A percentile compares a stretch with the other conserved stretches of the same genome.
Evolutionary conservation across 139 green algal species (phyloP).

Genomic region (Chlorella sp.): DNA sequence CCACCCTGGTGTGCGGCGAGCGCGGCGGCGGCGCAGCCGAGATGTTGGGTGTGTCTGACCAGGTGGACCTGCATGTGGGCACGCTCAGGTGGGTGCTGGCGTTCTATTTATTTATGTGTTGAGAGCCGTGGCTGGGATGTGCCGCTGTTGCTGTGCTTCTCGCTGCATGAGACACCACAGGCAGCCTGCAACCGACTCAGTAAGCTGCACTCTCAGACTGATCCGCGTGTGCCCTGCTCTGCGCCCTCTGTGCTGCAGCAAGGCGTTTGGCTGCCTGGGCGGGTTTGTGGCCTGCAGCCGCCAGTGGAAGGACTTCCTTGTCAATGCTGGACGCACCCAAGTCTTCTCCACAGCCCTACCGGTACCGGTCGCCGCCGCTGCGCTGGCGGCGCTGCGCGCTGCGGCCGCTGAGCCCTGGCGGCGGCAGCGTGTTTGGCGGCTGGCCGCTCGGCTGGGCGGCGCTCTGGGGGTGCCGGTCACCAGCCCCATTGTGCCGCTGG

Average conservation of each 20-base stretch:
- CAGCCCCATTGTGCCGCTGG: conserved; percentile 86
- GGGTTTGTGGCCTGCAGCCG: conserved; percentile 85
- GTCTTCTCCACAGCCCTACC: conserved; percentile 90
- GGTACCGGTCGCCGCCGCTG: conserved; percentile 80
- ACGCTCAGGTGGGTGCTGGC: conserved; percentile 85
- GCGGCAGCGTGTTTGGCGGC: conserved; percentile 65
- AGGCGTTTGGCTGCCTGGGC: conserved; percentile 86
- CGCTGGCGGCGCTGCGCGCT: conserved; percentile 69
- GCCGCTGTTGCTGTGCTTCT: too few relatives aligned
- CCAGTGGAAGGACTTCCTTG: conserved; percentile 67
- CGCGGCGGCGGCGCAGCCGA: conserved; percentile 76
- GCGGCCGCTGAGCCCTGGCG: conserved; percentile 77
- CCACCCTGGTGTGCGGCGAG: conserved; percentile 88
- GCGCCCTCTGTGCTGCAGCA: conserved; percentile 50
- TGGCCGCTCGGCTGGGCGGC: conserved; percentile 50
- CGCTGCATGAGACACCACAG: too few relatives aligned
- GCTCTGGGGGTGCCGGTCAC: conserved; percentile 58
- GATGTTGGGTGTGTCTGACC: conserved; percentile 44
- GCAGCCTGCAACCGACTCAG: too few relatives aligned
- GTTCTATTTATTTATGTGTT: too few relatives aligned
- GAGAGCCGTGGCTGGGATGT: too few relatives aligned
- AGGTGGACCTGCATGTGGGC: conserved; percentile 91
- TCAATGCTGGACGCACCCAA: conserved; percentile 72
- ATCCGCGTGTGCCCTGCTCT: background rate
- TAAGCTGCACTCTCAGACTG: background rate